Evolutionary conservation across 108 stramenopile species (phyloP).

Genomic region (Licmophora abbreviata): DNA sequence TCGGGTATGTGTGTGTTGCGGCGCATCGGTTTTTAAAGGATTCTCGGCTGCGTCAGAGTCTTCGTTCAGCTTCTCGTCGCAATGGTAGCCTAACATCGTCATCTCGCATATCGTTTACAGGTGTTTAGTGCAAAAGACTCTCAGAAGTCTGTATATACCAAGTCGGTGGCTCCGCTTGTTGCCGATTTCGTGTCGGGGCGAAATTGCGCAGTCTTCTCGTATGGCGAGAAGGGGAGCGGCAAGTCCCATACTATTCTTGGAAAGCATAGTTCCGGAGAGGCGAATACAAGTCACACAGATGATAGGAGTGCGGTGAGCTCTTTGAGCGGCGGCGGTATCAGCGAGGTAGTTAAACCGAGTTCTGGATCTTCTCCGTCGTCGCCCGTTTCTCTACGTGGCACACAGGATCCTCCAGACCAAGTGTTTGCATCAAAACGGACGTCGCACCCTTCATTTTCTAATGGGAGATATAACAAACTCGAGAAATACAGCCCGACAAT

Average conservation of each 20-base stretch:
- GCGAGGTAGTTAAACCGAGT: not conserved
- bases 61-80: not conserved
- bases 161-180: slow-evolving; percentile 1
- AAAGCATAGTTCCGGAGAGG: not conserved
- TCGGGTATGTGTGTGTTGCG: not conserved
- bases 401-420: slow-evolving; percentile 6
- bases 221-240: slow-evolving; percentile 51
- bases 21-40: not conserved
- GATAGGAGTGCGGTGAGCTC: slow-evolving; percentile 4
- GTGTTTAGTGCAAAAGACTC: not conserved
- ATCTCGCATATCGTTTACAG: not conserved
- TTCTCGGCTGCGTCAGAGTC: not conserved
- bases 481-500: too few species aligned
- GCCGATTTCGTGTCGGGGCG: slow-evolving; percentile 4
- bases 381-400: too few species aligned
- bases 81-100: not conserved
- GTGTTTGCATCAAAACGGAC: slow-evolving; percentile 1
- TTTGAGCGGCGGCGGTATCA: slow-evolving; percentile 2
- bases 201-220: slow-evolving; percentile 36
- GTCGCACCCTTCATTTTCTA: too few species aligned
- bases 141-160: slow-evolving; percentile 3
- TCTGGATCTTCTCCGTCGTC: too few species aligned
- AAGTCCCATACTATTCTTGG: slow-evolving; percentile 41
- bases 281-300: not conserved
- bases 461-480: too few species aligned